Percentiles rank a stretch among this genome's conserved stretches.
Conservation (phyloP, 441 rosid genomes). For the Populus hybrid region DNA sequence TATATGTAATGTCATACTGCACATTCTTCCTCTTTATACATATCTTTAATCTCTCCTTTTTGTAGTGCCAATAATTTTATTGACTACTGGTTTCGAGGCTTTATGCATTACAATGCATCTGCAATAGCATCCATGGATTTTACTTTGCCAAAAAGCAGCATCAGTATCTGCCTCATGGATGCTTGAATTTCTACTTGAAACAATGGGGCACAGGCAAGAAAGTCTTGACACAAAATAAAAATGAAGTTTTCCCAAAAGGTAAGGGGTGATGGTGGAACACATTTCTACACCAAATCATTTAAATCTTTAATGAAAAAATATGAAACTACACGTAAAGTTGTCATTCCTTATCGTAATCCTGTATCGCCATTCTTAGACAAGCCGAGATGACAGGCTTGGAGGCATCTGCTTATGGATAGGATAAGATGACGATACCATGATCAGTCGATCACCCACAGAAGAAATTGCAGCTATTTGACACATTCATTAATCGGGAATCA, state of each 20-base stretch:
- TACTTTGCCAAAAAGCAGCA: slow-evolving; percentile 9
- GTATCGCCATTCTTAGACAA: neutral
- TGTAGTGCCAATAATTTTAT: neutral
- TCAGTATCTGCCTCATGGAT: slow-evolving; percentile 13
- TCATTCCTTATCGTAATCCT: neutral
- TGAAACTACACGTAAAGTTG: too few relatives aligned
- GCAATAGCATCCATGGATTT: slow-evolving; percentile 3
- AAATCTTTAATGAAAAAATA: too few relatives aligned
- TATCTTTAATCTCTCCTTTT: neutral
- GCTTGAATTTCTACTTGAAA: slow-evolving; percentile 6
- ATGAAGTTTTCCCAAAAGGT: neutral
- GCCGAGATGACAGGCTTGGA: too few relatives aligned
- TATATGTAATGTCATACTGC: neutral
- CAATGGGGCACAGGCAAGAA: neutral
- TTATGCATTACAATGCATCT: slow-evolving; percentile 12
- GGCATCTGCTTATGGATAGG: neutral
- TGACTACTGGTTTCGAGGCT: slow-evolving; percentile 4
- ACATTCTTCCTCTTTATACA: neutral
- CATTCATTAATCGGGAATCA: neutral
- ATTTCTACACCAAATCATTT: too few relatives aligned
- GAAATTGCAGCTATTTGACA: neutral
- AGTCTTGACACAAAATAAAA: neutral
- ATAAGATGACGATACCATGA: neutral
- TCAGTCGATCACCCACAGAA: neutral
- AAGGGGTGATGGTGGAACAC: neutral